Percentiles rank a stretch among this genome's conserved stretches.
These are phyloP conservation scores for Yamadazyma laniorum DNA, from an alignment of 805 yeast species.

Conservation along the genomic window DNA sequence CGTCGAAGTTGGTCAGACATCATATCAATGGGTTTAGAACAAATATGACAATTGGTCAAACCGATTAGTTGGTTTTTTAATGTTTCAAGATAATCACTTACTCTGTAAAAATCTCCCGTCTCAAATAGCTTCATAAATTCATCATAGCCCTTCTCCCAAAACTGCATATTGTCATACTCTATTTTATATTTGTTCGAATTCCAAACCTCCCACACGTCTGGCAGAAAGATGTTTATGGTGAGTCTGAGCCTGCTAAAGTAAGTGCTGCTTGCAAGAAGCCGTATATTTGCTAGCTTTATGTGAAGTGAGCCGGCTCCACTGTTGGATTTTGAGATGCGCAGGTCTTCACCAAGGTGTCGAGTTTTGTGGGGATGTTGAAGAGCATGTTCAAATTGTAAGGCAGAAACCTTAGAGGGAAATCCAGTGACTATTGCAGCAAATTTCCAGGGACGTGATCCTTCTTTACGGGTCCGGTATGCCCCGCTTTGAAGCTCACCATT, in stretches of 20 bases:
- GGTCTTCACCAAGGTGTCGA: slow-evolving; percentile 46
- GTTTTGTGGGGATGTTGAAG: slow-evolving; percentile 74
- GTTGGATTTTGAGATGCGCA: not conserved
- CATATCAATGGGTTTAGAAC: slow-evolving; percentile 32
- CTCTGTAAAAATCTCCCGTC: slow-evolving; percentile 28
- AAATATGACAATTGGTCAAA: slow-evolving; percentile 27
- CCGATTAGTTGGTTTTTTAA: slow-evolving; percentile 16
- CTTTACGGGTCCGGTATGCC: slow-evolving; percentile 61
- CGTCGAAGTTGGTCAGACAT: slow-evolving; percentile 19
- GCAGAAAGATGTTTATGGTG: slow-evolving; percentile 45
- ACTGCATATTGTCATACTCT: not conserved
- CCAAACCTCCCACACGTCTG: slow-evolving; percentile 32
- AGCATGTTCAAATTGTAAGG: slow-evolving; percentile 80
- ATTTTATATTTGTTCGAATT: slow-evolving; percentile 26
- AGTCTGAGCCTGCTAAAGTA: slow-evolving; percentile 49
- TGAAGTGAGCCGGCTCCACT: slow-evolving; percentile 10
- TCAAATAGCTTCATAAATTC: slow-evolving; percentile 1
- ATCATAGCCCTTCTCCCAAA: slow-evolving; percentile 2
- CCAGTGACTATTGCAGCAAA: slow-evolving; percentile 64
- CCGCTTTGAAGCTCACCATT: slow-evolving; percentile 64
- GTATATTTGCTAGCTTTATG: slow-evolving; percentile 47
- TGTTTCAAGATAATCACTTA: slow-evolving; percentile 17
- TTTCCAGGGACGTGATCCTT: slow-evolving; percentile 71
- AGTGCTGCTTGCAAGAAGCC: slow-evolving; percentile 40
- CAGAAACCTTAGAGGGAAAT: slow-evolving; percentile 66